Evolutionary conservation across 1,139 yeast species (phyloP).

Genomic region (Geotrichum fermentans): DNA sequence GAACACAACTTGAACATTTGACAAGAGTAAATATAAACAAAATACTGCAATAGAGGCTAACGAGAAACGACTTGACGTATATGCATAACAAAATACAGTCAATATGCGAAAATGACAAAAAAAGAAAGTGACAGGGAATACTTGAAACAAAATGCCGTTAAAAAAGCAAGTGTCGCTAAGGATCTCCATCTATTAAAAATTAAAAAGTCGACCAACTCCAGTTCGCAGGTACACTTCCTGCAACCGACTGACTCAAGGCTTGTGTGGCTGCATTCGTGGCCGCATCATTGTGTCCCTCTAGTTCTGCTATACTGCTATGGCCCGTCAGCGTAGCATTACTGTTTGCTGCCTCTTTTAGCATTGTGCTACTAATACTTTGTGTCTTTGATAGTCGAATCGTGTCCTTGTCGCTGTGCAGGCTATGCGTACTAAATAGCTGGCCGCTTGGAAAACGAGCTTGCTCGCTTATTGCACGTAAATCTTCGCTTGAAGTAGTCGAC

Average conservation of each 20-base stretch:
- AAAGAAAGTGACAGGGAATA: neutral
- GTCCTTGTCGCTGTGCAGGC: too few species aligned
- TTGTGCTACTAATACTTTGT: neutral
- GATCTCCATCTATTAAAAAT: conserved; percentile 1
- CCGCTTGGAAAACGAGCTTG: too few species aligned
- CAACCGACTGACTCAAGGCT: conserved; percentile 18
- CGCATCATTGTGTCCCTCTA: neutral
- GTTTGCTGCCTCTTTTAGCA: neutral
- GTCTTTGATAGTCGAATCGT: too few species aligned
- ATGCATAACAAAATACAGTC: neutral
- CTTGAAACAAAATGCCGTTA: neutral
- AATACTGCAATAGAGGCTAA: too few species aligned
- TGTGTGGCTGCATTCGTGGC: conserved; percentile 6
- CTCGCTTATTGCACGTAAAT: too few species aligned
- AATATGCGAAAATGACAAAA: neutral
- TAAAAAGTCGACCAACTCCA: conserved; percentile 45
- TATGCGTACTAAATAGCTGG: too few species aligned
- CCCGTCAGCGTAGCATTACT: conserved; percentile 4
- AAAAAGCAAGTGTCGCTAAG: neutral
- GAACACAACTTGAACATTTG: neutral
- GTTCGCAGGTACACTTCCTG: conserved; percentile 40
- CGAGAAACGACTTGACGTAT: too few species aligned
- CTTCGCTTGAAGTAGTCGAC: too few species aligned
- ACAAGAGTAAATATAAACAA: neutral
- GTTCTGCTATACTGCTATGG: neutral